Evolutionary conservation across 768 basidiomycete species (phyloP), one percentile per base, ranked within the genome.

Genomic region (Rhodocollybia butyracea): DNA sequence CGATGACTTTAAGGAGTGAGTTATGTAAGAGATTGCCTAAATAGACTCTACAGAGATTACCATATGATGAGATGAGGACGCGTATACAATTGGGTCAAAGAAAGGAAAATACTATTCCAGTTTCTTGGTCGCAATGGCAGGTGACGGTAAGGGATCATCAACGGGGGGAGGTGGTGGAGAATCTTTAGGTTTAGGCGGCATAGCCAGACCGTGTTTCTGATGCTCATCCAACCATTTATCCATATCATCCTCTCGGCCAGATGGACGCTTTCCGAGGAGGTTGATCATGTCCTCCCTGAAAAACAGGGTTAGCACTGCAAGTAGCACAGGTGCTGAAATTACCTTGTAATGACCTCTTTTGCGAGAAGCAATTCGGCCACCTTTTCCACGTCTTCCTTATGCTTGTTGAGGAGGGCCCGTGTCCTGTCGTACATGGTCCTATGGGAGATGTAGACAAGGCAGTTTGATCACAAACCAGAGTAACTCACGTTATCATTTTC

Each of bases 261-360:
- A 94, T 24, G 91, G 91, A 48, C 91, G 84, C 65, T 88, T 89
- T 47, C 92, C 91, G 38, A 94, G 80, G 17, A 93, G 77, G 38
- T 76, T 64, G 58, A 91, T 89, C 91, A 94, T 94, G 65, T 93
- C 89, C 79, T 91, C 90, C 48, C 91, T 92, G 62, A 48, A 54
- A 3, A 42, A 19, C 17, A 56, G 55, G 46, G 22, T 59, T 26
- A 29, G 32, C 63, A 48, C 54, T 22, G 42, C 34, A 34, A 45
- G 29, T 48, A 51, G 32, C 38, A 46, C 15, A 24, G 47, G 43
- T 45, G 32, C 45, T 38, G 21, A 48, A 63, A 83, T 39, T 70
- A 93, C 89, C 96, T 84, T 40, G 91, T 95, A 51, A 99, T 86
- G 12, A 98, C 90, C 70, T 99, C 97, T 74, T 94, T 96, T 70